Percentiles rank a stretch among this genome's conserved stretches.
These are phyloP conservation scores for Candida anutae DNA, from an alignment of 1,139 yeast species.

Conservation along the genomic window DNA sequence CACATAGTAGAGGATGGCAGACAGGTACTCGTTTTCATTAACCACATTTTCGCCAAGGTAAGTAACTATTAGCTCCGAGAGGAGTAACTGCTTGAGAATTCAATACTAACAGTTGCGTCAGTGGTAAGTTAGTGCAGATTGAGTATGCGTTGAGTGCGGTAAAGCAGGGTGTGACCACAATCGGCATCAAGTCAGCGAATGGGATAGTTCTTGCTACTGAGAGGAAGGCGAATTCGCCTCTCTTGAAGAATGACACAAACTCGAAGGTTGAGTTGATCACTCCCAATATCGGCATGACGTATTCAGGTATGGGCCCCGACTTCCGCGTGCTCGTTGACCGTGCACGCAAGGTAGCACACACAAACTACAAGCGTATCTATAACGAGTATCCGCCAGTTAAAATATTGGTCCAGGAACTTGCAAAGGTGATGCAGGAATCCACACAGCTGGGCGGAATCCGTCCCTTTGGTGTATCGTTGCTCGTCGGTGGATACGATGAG, in stretches of 20 bases:
- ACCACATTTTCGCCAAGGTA: constrained; percentile 96
- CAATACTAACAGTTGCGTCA: constrained; percentile 18
- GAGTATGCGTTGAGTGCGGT: constrained; percentile 97
- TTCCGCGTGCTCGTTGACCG: constrained; percentile 90
- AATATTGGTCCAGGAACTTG: constrained; percentile 88
- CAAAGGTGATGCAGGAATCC: constrained; percentile 95
- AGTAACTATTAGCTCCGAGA: constrained; percentile 17
- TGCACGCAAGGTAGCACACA: constrained; percentile 89
- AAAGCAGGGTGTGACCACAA: constrained; percentile 94
- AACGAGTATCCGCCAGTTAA: constrained; percentile 97
- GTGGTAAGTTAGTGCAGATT: constrained; percentile 96
- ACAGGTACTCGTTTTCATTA: constrained; percentile 93
- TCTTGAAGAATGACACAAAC: constrained; percentile 68
- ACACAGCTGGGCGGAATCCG: constrained; percentile 98
- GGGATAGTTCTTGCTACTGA: constrained; percentile 97
- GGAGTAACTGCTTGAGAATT: not conserved
- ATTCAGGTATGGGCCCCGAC: constrained; percentile 99
- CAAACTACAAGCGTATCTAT: constrained; percentile 85
- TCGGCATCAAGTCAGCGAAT: constrained; percentile 93
- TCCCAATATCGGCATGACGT: constrained; percentile 94
- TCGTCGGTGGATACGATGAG: constrained; percentile 92
- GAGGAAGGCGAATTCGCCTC: constrained; percentile 75
- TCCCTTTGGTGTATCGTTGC: constrained; percentile 91
- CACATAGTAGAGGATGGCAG: constrained; percentile 58
- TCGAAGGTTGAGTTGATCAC: constrained; percentile 79